Conservation (phyloP, 768 basidiomycete species). For the Suillus ampliporus region DNA sequence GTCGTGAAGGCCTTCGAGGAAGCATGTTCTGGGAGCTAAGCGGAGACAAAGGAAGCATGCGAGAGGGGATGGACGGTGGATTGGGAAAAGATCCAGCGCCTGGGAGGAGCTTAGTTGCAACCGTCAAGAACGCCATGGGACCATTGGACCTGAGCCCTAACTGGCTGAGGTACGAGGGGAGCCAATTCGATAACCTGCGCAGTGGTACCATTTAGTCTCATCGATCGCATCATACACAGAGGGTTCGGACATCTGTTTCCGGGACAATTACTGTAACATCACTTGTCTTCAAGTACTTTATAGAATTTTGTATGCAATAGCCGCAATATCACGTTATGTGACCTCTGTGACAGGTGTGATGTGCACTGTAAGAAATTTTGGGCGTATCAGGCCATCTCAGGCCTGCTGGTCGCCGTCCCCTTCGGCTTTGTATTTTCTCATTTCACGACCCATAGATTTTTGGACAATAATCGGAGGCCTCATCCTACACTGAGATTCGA, state of each 20-base stretch:
- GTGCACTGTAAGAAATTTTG: neutral
- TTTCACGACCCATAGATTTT: conserved; percentile 7
- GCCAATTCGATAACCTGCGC: conserved; percentile 81
- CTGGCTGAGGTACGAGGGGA: conserved; percentile 80
- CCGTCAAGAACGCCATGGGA: conserved; percentile 83
- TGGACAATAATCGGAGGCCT: neutral
- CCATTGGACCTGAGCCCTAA: conserved; percentile 73
- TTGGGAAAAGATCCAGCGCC: conserved; percentile 76
- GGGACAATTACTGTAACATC: conserved; percentile 11
- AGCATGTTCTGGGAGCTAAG: conserved; percentile 96
- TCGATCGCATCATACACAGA: conserved; percentile 3
- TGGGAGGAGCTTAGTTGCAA: conserved; percentile 71
- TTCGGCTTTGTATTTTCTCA: neutral
- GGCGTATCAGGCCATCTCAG: neutral
- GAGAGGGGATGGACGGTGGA: conserved; percentile 78
- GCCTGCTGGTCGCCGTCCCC: neutral
- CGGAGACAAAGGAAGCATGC: conserved; percentile 75
- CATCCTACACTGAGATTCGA: conserved; percentile 3
- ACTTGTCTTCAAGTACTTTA: conserved; percentile 3
- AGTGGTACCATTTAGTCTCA: conserved; percentile 57
- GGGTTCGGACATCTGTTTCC: conserved; percentile 4
- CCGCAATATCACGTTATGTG: neutral
- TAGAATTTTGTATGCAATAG: neutral
- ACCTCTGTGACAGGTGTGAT: neutral
- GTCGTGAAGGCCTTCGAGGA: conserved; percentile 77